Base-by-base conservation (phyloP, 2,329 filamentous ascomycete genomes). In the Pleoardoris graminearum region DNA sequence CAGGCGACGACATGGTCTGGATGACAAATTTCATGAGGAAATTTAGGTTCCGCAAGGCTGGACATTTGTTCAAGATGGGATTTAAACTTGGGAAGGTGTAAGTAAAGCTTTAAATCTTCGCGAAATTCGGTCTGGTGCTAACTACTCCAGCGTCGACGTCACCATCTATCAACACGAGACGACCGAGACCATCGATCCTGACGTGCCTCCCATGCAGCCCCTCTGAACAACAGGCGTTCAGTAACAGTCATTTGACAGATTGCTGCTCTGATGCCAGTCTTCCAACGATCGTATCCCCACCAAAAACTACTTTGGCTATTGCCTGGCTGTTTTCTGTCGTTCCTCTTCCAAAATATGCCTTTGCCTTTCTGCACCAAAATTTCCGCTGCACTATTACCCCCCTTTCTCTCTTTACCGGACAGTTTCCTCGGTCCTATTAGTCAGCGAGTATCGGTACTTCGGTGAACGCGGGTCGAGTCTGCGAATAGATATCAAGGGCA, bases 1-100 rank as follows among this genome's bases (percentile, higher is more conserved):
- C 61, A 3, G 63, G 66, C 6, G 67, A 67, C 0, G 55, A 68
- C 2, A 48, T 68, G 23, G 59, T 66, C 7, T 75, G 73, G 70
- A 59, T 73, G 0, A 55, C 48, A 0, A 59, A 67, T 2, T 78
- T 74, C 58, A 51, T 79, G 27, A 62, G 60, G n/a, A 45, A 57
- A 7, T 75, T 73, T 45, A 65, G 65, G 1, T 79, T 73, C 48
- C 52, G 45, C 17, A 61, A 60, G 21, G 54, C 54, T 1, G 71
- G 69, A n/a, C 60, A 68, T 29, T 36, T 70, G 2, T 22, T 57
- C 1, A 50, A 63, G 5, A 56, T 72, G 19, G 72, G 68, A 4
- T 63, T 60, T 54, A 74, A 74, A 59, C 6, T 57, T 7, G 63
- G 59, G 7, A 66, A 72, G 41, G 55, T 60, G 38, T 67, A 53